These are phyloP conservation scores for Psilocybe cubensis DNA, from an alignment of 768 basidiomycete genomes.

Conservation along the genomic window DNA sequence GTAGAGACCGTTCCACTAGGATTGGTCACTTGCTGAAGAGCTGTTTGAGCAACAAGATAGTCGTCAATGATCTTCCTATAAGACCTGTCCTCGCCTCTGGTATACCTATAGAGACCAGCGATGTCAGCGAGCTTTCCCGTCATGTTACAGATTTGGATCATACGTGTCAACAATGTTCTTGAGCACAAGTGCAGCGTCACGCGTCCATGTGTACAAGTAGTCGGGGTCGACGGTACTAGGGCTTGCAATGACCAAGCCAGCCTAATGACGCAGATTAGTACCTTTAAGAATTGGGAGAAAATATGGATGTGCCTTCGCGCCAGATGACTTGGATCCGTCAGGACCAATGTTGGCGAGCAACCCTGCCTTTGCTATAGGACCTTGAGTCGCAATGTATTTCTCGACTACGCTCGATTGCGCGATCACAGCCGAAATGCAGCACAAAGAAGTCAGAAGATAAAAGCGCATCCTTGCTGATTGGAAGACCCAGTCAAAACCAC, in stretches of 20 bases:
- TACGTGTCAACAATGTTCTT: conserved; percentile 58
- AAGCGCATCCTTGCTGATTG: conserved; percentile 30
- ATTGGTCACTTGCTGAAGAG: conserved; percentile 70
- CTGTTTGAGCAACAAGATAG: conserved; percentile 58
- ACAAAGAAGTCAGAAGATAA: conserved; percentile 31
- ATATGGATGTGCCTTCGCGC: conserved; percentile 45
- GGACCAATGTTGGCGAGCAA: conserved; percentile 77
- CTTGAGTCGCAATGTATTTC: conserved; percentile 56
- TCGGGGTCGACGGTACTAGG: conserved; percentile 57
- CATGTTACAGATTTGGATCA: conserved; percentile 7
- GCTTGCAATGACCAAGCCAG: conserved; percentile 64
- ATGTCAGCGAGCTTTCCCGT: conserved; percentile 34
- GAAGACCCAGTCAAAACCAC: not conserved
- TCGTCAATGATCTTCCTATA: conserved; percentile 57
- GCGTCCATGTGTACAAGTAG: conserved; percentile 77
- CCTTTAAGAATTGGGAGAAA: not conserved
- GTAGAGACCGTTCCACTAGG: conserved; percentile 67
- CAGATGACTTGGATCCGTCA: conserved; percentile 52
- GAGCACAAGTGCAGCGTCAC: conserved; percentile 76
- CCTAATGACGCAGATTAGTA: conserved; percentile 30
- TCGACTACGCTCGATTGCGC: conserved; percentile 40
- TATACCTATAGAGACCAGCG: conserved; percentile 48
- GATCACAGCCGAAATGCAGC: conserved; percentile 23
- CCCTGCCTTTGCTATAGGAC: conserved; percentile 63
- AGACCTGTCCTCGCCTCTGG: conserved; percentile 51